Evolutionary conservation across 164 flowering plant species (phyloP).

Genomic region (Euptelea pleiosperma): DNA sequence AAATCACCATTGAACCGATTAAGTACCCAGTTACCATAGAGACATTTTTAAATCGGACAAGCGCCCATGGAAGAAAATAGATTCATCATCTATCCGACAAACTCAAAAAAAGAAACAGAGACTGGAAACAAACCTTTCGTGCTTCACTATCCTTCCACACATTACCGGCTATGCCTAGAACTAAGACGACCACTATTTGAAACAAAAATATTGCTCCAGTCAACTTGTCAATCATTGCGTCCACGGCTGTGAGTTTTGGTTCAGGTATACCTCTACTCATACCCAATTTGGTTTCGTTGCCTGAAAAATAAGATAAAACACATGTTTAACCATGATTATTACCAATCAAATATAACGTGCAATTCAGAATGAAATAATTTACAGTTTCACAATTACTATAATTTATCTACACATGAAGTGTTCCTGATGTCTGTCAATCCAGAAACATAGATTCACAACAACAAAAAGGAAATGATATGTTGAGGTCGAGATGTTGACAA

Average conservation of each 20-base stretch:
- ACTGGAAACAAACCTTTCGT: conserved; percentile 56
- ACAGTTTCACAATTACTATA: no score
- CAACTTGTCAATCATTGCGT: conserved; percentile 98
- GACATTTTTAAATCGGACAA: neutral
- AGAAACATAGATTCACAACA: no score
- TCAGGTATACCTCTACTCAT: conserved; percentile 97
- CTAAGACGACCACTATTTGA: conserved; percentile 93
- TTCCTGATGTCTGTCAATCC: no score
- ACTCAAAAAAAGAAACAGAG: neutral
- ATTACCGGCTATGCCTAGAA: conserved; percentile 91
- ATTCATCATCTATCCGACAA: neutral
- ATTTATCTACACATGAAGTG: no score
- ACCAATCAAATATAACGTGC: neutral
- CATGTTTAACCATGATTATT: neutral
- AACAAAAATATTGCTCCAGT: conserved; percentile 97
- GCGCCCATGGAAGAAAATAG: neutral
- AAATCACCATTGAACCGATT: no score
- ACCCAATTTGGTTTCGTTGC: conserved; percentile 96
- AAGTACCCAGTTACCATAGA: no score
- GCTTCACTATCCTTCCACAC: conserved; percentile 99
- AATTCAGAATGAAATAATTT: no score
- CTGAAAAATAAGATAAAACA: conserved; percentile 32
- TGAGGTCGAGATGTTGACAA: no score
- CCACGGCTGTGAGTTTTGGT: conserved; percentile 95
- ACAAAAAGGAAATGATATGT: no score